A percentile compares a stretch with the other conserved stretches of the same genome.
Evolutionary conservation across 768 basidiomycete species (phyloP).

Genomic region (Rubroboletus pulcherrimus): DNA sequence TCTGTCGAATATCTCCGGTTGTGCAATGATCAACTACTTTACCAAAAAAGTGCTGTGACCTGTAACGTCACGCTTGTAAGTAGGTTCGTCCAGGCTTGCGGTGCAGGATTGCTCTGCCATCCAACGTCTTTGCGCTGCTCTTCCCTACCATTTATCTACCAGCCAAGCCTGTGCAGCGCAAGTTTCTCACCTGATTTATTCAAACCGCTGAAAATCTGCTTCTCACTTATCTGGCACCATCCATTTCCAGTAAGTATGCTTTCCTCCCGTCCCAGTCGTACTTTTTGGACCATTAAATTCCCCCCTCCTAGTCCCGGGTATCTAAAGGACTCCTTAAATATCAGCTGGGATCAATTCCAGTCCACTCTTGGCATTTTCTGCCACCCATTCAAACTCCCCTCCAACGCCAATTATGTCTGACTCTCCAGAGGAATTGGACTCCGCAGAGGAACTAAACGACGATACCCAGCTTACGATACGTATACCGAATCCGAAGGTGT

Average conservation of each 20-base stretch:
- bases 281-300: conserved; percentile 8
- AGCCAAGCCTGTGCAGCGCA: conserved; percentile 2
- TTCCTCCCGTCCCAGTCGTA: conserved; percentile 3
- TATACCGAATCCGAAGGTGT: conserved; percentile 65
- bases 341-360: background rate
- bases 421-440: conserved; percentile 37
- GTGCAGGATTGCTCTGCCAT: conserved; percentile 28
- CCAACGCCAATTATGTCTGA: conserved; percentile 31
- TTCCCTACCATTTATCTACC: conserved; percentile 8
- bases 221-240: conserved; percentile 1
- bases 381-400: conserved; percentile 5
- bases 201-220: conserved; percentile 6
- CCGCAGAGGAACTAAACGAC: conserved; percentile 39
- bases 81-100: conserved; percentile 31
- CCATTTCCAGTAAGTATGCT: conserved; percentile 15
- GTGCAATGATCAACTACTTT: conserved; percentile 33
- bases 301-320: conserved; percentile 4
- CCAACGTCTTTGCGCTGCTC: conserved; percentile 17
- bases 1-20: conserved; percentile 13
- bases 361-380: conserved; percentile 16
- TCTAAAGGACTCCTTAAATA: conserved; percentile 7
- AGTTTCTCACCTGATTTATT: conserved; percentile 12
- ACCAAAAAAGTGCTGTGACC: conserved; percentile 32
- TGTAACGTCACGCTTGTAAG: conserved; percentile 36
- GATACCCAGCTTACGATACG: conserved; percentile 58